These are phyloP conservation scores for Termitomyces sp. DNA, from an alignment of 768 basidiomycete genomes.

Conservation along the genomic window DNA sequence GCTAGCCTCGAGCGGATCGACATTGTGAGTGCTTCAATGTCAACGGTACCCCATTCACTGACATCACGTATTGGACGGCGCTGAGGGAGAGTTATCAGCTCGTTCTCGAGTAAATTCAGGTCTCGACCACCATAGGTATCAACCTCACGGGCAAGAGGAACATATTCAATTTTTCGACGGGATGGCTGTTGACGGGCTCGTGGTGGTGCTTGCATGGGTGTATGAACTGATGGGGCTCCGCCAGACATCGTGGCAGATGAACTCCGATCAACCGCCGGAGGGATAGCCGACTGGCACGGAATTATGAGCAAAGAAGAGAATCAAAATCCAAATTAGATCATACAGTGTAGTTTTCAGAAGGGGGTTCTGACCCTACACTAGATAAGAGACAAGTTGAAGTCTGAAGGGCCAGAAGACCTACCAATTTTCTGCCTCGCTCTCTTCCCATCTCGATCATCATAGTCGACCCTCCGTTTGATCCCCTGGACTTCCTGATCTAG, in stretches of 20 bases:
- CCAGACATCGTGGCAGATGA: slow-evolving; percentile 18
- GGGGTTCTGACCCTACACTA: slow-evolving; percentile 32
- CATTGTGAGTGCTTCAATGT: slow-evolving; percentile 92
- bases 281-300: slow-evolving; percentile 21
- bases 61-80: slow-evolving; percentile 62
- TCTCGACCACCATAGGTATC: slow-evolving; percentile 82
- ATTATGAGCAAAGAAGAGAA: slow-evolving; percentile 3
- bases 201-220: slow-evolving; percentile 22
- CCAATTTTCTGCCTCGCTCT: slow-evolving; percentile 70
- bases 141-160: slow-evolving; percentile 71
- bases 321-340: slow-evolving; percentile 19
- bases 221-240: slow-evolving; percentile 21
- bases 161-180: slow-evolving; percentile 83
- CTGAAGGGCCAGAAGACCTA: slow-evolving; percentile 25
- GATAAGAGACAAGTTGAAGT: slow-evolving; percentile 1
- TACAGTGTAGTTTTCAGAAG: slow-evolving; percentile 38
- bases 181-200: slow-evolving; percentile 45
- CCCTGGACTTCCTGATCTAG: slow-evolving; percentile 59
- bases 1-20: slow-evolving; percentile 81
- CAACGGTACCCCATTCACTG: slow-evolving; percentile 83
- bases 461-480: slow-evolving; percentile 68
- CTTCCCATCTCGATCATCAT: slow-evolving; percentile 62
- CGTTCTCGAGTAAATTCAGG: slow-evolving; percentile 57
- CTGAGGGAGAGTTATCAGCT: slow-evolving; percentile 43
- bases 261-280: slow-evolving; percentile 22